phyloP scores from a whole-genome alignment of 352 stramenopile species.

The Phytophthora tubulina region DNA sequence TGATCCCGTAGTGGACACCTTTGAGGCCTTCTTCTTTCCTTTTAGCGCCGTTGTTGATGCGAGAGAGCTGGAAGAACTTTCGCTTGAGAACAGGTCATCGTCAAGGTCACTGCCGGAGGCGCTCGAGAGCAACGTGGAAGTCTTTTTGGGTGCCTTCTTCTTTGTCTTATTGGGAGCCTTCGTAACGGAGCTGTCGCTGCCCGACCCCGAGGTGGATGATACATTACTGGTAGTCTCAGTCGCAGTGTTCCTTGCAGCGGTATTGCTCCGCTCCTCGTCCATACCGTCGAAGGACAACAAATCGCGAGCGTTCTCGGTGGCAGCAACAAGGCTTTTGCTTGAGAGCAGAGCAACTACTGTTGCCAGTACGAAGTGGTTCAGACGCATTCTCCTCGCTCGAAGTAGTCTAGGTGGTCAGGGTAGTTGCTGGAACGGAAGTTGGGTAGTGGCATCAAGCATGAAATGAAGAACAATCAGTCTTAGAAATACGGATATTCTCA shows the following conservation, averaged over 20 bases:
- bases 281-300: background rate
- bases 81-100: background rate
- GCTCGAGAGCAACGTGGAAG: constrained; percentile 1
- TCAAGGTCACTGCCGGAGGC: background rate
- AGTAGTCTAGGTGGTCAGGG: too few relatives aligned
- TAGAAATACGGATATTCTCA: too few relatives aligned
- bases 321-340: background rate
- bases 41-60: background rate
- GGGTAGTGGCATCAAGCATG: too few relatives aligned
- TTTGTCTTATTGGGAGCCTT: constrained; percentile 1
- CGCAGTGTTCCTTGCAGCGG: background rate
- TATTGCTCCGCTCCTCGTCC: background rate
- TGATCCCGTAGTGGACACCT: background rate
- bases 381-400: constrained; percentile 13
- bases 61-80: background rate
- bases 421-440: too few relatives aligned
- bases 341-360: constrained; percentile 14
- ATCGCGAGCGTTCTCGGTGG: background rate
- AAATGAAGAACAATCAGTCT: too few relatives aligned
- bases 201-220: background rate
- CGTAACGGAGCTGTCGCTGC: background rate
- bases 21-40: background rate
- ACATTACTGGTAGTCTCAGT: background rate
- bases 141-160: background rate
- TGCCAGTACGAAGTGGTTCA: constrained; percentile 17